Evolutionary conservation across 2,329 filamentous ascomycete species (phyloP), one percentile per base, ranked within the genome.

Genomic region (Fusarium sp.): DNA sequence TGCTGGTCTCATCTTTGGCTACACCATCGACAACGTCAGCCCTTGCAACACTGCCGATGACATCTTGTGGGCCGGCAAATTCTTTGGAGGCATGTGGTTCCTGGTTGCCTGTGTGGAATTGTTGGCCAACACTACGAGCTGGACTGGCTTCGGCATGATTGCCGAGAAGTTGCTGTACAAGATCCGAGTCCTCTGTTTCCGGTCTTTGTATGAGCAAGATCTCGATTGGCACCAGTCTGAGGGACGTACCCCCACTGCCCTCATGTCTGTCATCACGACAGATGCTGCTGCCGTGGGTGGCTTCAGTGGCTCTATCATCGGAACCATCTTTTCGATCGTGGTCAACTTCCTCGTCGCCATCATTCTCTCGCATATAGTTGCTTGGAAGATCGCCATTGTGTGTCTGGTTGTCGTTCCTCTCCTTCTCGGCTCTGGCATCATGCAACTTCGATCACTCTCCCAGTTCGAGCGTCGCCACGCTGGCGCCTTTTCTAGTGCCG

Each of bases 381-480:
- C 91, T 4, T 95, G 93, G 93, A 92, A 90, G 77, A 93, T 95
- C 69, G 92, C 92, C 0, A 82, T 95, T 16, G 92, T 95, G 5
- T 92, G 92, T 63, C 84, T 95, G 7, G 87, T 92, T 1, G 86
- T 90, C 10, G 89, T 94, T 0, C 93, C 93, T 0, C 81, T 94
- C 11, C 87, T 94, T 7, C 85, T 95, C 0, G 90, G 90, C 2
- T 87, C 92, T 0, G 92, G 93, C 0, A 87, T 93, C 70, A 90
- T 94, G 88, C 89, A 93, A 71, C 85, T 94, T 17, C 87, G 86
- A 1, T 87, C 91, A 4, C 86, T 93, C 1, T 87, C 89, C 3
- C 85, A 87, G 40, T 90, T 92, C 56, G 90, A 93, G 70, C 86
- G 88, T 64, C 87, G 88, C 16, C 90, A 93, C 72, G 88, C 91